A percentile compares a stretch with the other conserved stretches of the same genome.
phyloP scores from a whole-genome alignment of 192 early-diverging fungal species.

The Podila epigama region DNA sequence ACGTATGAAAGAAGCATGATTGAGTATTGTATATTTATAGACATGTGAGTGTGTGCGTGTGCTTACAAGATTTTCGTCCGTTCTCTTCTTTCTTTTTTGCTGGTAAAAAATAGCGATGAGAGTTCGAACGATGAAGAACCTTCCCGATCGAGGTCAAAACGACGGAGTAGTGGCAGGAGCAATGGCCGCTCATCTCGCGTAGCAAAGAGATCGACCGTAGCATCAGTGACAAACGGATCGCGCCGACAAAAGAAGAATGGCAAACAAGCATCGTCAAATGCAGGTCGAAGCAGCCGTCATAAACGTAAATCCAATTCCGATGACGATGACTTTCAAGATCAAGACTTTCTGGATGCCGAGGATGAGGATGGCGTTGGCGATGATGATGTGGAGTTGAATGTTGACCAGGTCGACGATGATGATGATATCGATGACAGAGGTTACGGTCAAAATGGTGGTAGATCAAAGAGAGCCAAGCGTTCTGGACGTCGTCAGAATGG shows the following conservation, averaged over 20 bases:
- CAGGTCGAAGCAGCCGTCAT: not conserved
- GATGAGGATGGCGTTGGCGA: conserved; percentile 10
- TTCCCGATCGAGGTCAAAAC: not conserved
- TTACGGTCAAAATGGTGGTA: conserved; percentile 16
- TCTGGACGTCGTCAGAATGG: no score
- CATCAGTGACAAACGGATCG: not conserved
- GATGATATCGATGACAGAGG: not conserved
- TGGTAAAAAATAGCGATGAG: conserved; percentile 13
- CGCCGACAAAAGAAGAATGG: not conserved
- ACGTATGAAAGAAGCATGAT: not conserved
- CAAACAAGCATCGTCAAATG: not conserved
- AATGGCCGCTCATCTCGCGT: not conserved
- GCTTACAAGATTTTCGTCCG: not conserved
- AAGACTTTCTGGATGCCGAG: no score
- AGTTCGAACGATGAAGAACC: conserved; percentile 24
- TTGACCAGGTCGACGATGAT: conserved; percentile 23
- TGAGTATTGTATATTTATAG: not conserved
- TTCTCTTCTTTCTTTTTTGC: not conserved
- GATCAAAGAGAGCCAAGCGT: conserved; percentile 26
- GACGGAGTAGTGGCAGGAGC: not conserved
- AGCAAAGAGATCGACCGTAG: conserved; percentile 4
- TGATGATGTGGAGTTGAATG: conserved; percentile 1
- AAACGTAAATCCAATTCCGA: not conserved
- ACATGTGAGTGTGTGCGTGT: not conserved
- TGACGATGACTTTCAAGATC: no score